Evolutionary conservation across 768 basidiomycete genomes (phyloP).

Genomic region (Leccinum aurantiacum): DNA sequence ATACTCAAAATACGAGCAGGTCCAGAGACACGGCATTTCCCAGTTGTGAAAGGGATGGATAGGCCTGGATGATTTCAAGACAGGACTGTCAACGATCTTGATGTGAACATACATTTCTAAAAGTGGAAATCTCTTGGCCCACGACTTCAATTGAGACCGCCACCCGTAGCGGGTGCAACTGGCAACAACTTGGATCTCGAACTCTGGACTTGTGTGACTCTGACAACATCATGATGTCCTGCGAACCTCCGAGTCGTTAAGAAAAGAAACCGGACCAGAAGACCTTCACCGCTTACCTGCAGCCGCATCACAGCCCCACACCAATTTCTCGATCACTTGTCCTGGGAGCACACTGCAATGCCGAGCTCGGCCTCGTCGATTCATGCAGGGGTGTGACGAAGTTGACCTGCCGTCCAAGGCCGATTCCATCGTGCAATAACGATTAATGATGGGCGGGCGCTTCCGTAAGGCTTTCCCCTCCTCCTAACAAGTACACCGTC

Average conservation of each 20-base stretch:
- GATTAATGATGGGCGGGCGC: not conserved
- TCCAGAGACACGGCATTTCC: not conserved
- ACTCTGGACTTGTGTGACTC: not conserved
- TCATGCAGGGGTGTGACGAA: not conserved
- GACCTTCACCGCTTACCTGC: not conserved
- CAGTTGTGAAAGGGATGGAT: not conserved
- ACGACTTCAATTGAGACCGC: not conserved
- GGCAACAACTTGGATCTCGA: too few relatives aligned
- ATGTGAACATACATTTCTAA: not conserved
- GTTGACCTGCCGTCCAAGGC: not conserved
- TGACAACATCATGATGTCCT: not conserved
- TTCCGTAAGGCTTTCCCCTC: not conserved
- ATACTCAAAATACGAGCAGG: not conserved
- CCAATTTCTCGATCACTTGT: not conserved
- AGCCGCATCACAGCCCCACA: not conserved
- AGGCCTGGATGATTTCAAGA: not conserved
- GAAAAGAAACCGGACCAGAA: not conserved
- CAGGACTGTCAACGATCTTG: not conserved
- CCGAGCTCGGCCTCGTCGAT: not conserved
- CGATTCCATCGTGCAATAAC: not conserved
- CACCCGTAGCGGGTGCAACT: too few relatives aligned
- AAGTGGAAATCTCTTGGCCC: not conserved
- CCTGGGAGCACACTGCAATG: not conserved
- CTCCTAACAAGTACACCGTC: not conserved
- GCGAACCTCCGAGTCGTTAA: not conserved